Evolutionary conservation across 345 rosid genomes (phyloP), one percentile per base, ranked within the genome.

Genomic region (Aquilaria sinensis): DNA sequence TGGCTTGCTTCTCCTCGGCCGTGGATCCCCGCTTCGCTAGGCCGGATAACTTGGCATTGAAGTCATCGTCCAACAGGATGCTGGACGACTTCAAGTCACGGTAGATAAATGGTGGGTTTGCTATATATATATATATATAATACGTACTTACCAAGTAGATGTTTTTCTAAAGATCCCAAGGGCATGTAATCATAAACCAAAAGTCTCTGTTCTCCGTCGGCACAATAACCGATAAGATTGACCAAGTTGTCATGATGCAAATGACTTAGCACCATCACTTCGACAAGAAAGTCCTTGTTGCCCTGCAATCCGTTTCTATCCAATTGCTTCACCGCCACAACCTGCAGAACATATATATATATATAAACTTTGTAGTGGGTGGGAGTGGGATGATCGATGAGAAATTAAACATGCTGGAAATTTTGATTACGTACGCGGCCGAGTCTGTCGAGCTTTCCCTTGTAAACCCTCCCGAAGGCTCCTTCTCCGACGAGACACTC

Each of bases 231-330:
- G 10, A 74, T n/a, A 34, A 74, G 74, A 15, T 70, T 66, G 34
- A 74, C 74, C 3, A 74, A 60, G 48, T 70, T 75, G 10, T 62
- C 61, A 23, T 75, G 78, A 63, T 70, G 68, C 31, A 75, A 12
- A 9, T 53, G 69, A 45, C 75, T 70, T 55, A 75, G 43, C 63
- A 51, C 61, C 51, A 45, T 30, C n/a, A 75, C 78, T 51, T 74
- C 74, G 2, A 45, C 58, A n/a, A 69, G 67, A 62, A 74, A 74
- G 56, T 74, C 78, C 54, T 67, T 75, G 62, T 67, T 58, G 29
- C 75, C 78, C 49, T 75, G 78, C 62, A 63, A 10, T 31, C 70
- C 76, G 57, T 70, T 64, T 54, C 66, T 58, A 33, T 75, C 78
- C 0, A 75, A 61, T 48, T 70, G 78, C 62, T 75, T 70, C 48